A percentile compares a stretch with the other conserved stretches of the same genome.
Conservation (phyloP, 225 moss, liverwort and hornwort species). For the Bryoerythrophyllum caledonicum region DNA sequence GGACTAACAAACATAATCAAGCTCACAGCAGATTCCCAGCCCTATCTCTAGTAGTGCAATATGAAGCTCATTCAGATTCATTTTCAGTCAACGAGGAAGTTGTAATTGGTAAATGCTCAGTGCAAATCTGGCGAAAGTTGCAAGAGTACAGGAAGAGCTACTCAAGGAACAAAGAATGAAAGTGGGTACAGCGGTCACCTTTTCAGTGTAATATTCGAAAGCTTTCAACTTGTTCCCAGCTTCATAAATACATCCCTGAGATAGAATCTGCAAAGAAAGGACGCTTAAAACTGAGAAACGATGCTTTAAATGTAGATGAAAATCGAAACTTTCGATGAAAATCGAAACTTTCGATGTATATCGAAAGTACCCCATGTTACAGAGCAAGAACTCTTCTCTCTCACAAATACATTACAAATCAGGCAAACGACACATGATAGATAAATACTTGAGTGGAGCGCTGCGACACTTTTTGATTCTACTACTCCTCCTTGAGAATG, state of each 20-base stretch:
- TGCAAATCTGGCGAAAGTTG: neutral
- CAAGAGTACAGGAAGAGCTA: neutral
- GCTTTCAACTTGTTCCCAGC: slow-evolving; percentile 76
- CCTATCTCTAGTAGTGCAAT: neutral
- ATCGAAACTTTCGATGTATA: too few species aligned
- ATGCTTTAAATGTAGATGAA: too few species aligned
- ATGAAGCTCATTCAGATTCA: neutral
- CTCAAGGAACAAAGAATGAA: neutral
- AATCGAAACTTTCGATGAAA: too few species aligned
- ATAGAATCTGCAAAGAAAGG: slow-evolving; percentile 65
- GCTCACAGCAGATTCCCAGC: too few species aligned
- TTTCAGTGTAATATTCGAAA: slow-evolving; percentile 91
- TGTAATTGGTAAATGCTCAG: neutral
- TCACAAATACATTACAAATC: neutral
- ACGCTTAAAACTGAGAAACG: too few species aligned
- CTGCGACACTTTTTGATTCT: neutral
- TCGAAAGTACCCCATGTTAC: too few species aligned
- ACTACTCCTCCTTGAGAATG: neutral
- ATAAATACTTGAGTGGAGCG: neutral
- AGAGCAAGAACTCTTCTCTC: too few species aligned
- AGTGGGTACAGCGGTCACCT: slow-evolving; percentile 42
- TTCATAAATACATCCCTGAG: slow-evolving; percentile 90
- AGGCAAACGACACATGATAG: neutral
- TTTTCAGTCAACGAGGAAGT: neutral
- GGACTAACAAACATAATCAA: too few species aligned